A percentile compares a stretch with the other conserved stretches of the same genome.
These are phyloP conservation scores for Sechiopsis laciniata DNA, from an alignment of 306 rosid genomes.

Conservation along the genomic window DNA sequence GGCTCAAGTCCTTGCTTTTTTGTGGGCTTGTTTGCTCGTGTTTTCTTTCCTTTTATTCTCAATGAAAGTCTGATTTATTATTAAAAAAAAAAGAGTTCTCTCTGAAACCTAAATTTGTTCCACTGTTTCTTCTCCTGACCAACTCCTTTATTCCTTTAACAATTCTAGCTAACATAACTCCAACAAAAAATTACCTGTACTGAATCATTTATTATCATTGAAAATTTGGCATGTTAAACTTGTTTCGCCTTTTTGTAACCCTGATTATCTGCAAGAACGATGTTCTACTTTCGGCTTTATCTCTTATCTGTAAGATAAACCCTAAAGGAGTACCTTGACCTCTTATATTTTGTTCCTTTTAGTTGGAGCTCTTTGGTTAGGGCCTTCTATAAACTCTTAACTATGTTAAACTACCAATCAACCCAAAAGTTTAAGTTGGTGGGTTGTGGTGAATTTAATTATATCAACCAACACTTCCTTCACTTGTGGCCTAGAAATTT, in stretches of 20 bases:
- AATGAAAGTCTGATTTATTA: not conserved
- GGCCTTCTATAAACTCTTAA: not conserved
- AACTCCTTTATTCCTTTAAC: not conserved
- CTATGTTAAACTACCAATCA: not conserved
- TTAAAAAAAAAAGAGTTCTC: not conserved
- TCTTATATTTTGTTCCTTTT: not conserved
- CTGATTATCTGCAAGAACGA: not conserved
- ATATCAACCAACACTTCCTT: too few species aligned
- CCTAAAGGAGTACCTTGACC: not conserved
- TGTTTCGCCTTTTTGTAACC: not conserved
- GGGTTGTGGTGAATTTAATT: too few species aligned
- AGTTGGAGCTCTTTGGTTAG: not conserved
- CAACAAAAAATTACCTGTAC: not conserved
- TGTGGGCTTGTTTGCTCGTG: too few species aligned
- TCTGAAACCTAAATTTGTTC: not conserved
- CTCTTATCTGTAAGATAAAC: not conserved
- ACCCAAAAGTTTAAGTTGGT: too few species aligned
- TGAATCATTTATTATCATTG: not conserved
- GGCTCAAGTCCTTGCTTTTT: too few species aligned
- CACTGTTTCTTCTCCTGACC: not conserved
- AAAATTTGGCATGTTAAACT: not conserved
- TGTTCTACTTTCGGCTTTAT: slow-evolving; percentile 3
- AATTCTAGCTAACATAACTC: not conserved
- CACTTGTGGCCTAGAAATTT: too few species aligned
- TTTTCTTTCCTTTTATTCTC: not conserved